Percentiles rank a stretch among this genome's conserved stretches.
phyloP scores from a whole-genome alignment of 345 rosid species.

The Aegle marmelos region DNA sequence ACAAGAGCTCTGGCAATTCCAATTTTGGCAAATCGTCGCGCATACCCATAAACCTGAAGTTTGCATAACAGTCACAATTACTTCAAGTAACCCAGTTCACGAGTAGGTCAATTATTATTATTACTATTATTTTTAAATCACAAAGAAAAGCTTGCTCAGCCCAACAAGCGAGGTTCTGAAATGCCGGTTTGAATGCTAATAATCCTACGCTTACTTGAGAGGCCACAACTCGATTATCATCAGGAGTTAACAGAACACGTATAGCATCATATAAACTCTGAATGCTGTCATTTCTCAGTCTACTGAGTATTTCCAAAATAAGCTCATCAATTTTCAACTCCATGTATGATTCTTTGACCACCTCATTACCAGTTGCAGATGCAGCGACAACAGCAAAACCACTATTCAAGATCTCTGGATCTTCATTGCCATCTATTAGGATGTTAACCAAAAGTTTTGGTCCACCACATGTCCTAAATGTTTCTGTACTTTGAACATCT shows the following conservation, averaged over 20 bases:
- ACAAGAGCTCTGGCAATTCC: slow-evolving; percentile 74
- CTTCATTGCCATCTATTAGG: slow-evolving; percentile 41
- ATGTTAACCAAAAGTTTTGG: slow-evolving; percentile 49
- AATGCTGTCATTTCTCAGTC: slow-evolving; percentile 36
- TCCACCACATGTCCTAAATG: slow-evolving; percentile 53
- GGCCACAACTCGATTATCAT: slow-evolving; percentile 93
- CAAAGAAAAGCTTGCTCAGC: not conserved
- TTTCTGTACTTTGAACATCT: slow-evolving; percentile 75
- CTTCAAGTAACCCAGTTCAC: not conserved
- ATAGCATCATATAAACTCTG: slow-evolving; percentile 70
- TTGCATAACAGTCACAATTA: not conserved
- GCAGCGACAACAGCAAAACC: slow-evolving; percentile 73
- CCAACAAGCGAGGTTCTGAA: not conserved
- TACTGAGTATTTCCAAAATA: slow-evolving; percentile 54
- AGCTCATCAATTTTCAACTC: slow-evolving; percentile 76
- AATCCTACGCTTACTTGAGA: slow-evolving; percentile 63
- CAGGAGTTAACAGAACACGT: slow-evolving; percentile 70
- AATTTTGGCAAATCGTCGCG: slow-evolving; percentile 76
- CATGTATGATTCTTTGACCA: slow-evolving; percentile 76
- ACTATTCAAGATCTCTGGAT: slow-evolving; percentile 43
- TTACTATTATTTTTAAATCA: too few species aligned
- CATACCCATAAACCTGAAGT: slow-evolving; percentile 90
- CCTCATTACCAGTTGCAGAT: slow-evolving; percentile 82
- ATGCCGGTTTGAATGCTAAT: not conserved
- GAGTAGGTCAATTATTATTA: not conserved